phyloP scores from a whole-genome alignment of 805 yeast genomes.

The Candida adriatica region DNA sequence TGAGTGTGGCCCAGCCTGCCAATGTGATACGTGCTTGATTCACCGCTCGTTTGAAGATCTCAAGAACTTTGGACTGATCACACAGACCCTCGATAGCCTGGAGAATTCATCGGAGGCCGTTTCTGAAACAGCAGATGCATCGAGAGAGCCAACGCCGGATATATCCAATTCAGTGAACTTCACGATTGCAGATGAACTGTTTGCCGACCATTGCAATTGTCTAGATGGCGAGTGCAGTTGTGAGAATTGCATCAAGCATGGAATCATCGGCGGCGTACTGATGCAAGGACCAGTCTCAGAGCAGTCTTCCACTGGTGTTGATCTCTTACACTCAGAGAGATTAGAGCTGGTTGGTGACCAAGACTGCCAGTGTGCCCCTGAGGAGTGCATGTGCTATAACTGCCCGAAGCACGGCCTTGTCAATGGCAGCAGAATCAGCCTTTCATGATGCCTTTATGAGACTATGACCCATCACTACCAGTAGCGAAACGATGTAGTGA shows the following conservation, averaged over 20 bases:
- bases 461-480: too few relatives aligned
- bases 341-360: conserved; percentile 7
- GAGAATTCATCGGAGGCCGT: too few relatives aligned
- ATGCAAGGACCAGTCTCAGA: too few relatives aligned
- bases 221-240: conserved; percentile 4
- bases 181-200: conserved; percentile 4
- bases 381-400: conserved; percentile 19
- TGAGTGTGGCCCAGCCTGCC: conserved; percentile 22
- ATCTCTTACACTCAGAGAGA: too few relatives aligned
- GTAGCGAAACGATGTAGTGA: too few relatives aligned
- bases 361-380: conserved; percentile 19
- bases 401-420: conserved; percentile 18
- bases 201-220: conserved; percentile 5
- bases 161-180: conserved; percentile 1
- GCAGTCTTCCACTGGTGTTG: too few relatives aligned
- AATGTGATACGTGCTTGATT: conserved; percentile 22
- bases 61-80: conserved; percentile 18
- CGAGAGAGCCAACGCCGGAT: conserved; percentile 2
- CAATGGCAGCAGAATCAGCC: conserved; percentile 10
- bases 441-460: too few relatives aligned
- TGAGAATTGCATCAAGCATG: conserved; percentile 19
- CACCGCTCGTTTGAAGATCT: conserved; percentile 24
- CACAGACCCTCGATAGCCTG: neutral
- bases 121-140: neutral
- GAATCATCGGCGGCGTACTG: conserved; percentile 19